Evolutionary conservation across 768 basidiomycete genomes (phyloP).

Genomic region (Gelatoporia subvermispora): DNA sequence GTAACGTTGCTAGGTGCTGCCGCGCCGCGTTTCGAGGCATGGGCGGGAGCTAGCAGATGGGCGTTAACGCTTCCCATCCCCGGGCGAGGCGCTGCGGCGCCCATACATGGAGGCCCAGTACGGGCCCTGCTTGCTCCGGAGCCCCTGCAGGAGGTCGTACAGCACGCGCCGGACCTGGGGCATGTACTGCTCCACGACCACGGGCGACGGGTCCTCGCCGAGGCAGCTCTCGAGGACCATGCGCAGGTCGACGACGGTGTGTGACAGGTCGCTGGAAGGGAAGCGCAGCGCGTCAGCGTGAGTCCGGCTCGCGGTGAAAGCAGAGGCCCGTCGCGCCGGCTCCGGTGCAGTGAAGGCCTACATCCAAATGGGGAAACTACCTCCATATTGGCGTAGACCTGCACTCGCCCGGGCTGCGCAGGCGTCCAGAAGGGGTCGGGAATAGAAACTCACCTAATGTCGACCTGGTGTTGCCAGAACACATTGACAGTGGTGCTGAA

Average conservation of each 20-base stretch:
- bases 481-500: slow-evolving; percentile 78
- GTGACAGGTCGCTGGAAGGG: slow-evolving; percentile 32
- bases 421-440: background rate
- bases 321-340: too few relatives aligned
- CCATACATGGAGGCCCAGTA: slow-evolving; percentile 26
- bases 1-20: too few relatives aligned
- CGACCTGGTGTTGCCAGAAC: slow-evolving; percentile 69
- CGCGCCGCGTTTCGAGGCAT: too few relatives aligned
- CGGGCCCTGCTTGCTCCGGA: slow-evolving; percentile 38
- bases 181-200: slow-evolving; percentile 31
- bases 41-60: too few relatives aligned
- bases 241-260: slow-evolving; percentile 35
- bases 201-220: slow-evolving; percentile 34
- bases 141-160: slow-evolving; percentile 34
- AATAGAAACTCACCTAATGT: slow-evolving; percentile 57
- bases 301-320: too few relatives aligned
- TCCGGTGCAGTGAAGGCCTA: background rate
- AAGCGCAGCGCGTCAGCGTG: slow-evolving; percentile 2
- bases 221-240: slow-evolving; percentile 38
- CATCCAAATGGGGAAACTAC: background rate
- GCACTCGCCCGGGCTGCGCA: background rate
- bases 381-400: background rate
- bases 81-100: too few relatives aligned
- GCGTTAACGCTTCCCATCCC: too few relatives aligned
- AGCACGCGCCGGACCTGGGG: slow-evolving; percentile 34